These are phyloP conservation scores for Plantago elongata DNA, from an alignment of 257 asterid species.

Conservation along the genomic window DNA sequence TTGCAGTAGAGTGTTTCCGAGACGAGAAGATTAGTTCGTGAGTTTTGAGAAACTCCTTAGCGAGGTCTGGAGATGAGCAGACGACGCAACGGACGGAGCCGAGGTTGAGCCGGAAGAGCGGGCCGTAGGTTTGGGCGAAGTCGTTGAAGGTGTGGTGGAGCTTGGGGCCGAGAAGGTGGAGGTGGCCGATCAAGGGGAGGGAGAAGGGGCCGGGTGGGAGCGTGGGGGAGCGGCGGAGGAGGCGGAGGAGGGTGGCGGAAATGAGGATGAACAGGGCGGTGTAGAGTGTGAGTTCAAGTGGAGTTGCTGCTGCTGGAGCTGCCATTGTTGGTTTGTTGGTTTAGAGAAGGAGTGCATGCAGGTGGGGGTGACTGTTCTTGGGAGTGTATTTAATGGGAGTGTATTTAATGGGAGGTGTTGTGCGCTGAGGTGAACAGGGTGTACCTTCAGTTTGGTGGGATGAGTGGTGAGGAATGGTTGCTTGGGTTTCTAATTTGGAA, in stretches of 20 bases:
- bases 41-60: conserved; percentile 39
- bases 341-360: neutral
- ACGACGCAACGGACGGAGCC: conserved; percentile 45
- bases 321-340: neutral
- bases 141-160: conserved; percentile 50
- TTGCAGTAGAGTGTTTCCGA: conserved; percentile 42
- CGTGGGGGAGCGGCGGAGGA: conserved; percentile 14
- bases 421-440: neutral
- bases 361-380: neutral
- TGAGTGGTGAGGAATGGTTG: neutral
- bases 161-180: conserved; percentile 54
- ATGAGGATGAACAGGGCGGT: conserved; percentile 32
- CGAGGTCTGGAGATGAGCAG: conserved; percentile 45
- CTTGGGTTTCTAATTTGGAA: neutral
- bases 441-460: neutral
- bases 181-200: conserved; percentile 58
- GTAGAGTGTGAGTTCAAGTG: conserved; percentile 13
- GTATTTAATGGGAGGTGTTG: neutral
- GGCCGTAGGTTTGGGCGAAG: conserved; percentile 34
- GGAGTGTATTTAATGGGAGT: neutral
- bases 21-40: conserved; percentile 51
- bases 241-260: conserved; percentile 17
- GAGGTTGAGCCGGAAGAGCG: conserved; percentile 34
- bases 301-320: no score
- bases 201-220: conserved; percentile 42